phyloP scores from a whole-genome alignment of 2,329 filamentous ascomycete species.

The Alternaria conjuncta region DNA sequence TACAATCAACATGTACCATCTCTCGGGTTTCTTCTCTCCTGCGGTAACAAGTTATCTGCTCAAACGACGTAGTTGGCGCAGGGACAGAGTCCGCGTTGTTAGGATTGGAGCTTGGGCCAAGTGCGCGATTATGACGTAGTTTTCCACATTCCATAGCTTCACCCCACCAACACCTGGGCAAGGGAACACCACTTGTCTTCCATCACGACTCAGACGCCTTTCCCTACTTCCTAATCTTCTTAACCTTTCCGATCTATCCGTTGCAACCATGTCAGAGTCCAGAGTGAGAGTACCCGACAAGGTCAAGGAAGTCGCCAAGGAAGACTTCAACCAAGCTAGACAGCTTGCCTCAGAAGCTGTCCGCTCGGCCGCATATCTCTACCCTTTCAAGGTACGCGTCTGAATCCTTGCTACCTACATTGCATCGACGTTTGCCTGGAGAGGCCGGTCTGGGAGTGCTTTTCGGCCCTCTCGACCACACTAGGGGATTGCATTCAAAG shows the following conservation, averaged over 20 bases:
- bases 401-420: background rate
- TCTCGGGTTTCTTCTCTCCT: background rate
- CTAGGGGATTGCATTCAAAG: background rate
- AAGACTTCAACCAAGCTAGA: conserved; percentile 74
- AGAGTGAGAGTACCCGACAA: conserved; percentile 51
- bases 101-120: conserved; percentile 9
- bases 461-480: background rate
- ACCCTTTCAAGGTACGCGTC: conserved; percentile 72
- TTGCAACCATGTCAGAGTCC: conserved; percentile 20
- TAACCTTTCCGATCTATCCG: conserved; percentile 9
- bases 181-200: conserved; percentile 1
- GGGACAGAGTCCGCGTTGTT: background rate
- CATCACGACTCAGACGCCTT: conserved; percentile 10
- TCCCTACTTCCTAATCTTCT: conserved; percentile 6
- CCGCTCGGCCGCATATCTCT: conserved; percentile 80
- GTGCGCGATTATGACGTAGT: conserved; percentile 19
- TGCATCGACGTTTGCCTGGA: background rate
- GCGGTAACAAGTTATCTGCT: background rate
- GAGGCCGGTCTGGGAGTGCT: background rate
- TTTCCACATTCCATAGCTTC: background rate
- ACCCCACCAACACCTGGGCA: conserved; percentile 15
- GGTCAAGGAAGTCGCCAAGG: conserved; percentile 64
- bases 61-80: background rate
- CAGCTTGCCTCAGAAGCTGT: conserved; percentile 71
- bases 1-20: background rate